Percentiles rank a stretch among this genome's conserved stretches.
phyloP scores from a whole-genome alignment of 345 rosid genomes.

The Acer saccharum region DNA sequence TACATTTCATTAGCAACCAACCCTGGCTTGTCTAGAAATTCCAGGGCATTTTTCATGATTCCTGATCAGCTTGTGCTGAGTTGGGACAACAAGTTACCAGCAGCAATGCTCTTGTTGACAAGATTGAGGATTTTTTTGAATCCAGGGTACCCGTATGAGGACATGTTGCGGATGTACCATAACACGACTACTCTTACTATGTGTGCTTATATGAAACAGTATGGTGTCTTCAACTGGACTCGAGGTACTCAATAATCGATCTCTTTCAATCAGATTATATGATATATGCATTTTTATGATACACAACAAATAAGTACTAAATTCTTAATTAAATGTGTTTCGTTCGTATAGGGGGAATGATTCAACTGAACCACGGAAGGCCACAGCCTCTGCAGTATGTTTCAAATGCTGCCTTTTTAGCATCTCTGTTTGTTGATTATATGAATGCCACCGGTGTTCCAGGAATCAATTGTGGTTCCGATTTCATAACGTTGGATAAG shows the following conservation, averaged over 20 bases:
- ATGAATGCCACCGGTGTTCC: slow-evolving; percentile 67
- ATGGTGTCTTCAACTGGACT: slow-evolving; percentile 52
- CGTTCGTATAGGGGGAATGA: slow-evolving; percentile 68
- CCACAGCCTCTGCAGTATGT: slow-evolving; percentile 69
- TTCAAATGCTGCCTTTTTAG: slow-evolving; percentile 75
- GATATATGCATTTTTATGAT: background rate
- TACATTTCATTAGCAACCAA: slow-evolving; percentile 65
- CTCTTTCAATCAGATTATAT: background rate
- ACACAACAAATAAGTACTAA: background rate
- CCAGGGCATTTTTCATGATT: slow-evolving; percentile 52
- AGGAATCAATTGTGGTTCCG: slow-evolving; percentile 65
- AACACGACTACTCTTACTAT: slow-evolving; percentile 64
- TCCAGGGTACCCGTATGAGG: slow-evolving; percentile 88
- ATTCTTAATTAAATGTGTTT: slow-evolving; percentile 28
- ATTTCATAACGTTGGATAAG: slow-evolving; percentile 32
- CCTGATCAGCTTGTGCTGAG: slow-evolving; percentile 42
- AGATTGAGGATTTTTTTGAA: slow-evolving; percentile 70
- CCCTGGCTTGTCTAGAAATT: slow-evolving; percentile 52
- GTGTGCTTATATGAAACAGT: slow-evolving; percentile 65
- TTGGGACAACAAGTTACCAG: slow-evolving; percentile 92
- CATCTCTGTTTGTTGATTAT: slow-evolving; percentile 75
- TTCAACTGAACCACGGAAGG: slow-evolving; percentile 52
- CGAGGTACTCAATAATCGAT: background rate
- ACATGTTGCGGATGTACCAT: slow-evolving; percentile 71
- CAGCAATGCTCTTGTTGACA: slow-evolving; percentile 82